phyloP scores from a whole-genome alignment of 768 basidiomycete genomes.

The Gloeopeniophorella convolvens region DNA sequence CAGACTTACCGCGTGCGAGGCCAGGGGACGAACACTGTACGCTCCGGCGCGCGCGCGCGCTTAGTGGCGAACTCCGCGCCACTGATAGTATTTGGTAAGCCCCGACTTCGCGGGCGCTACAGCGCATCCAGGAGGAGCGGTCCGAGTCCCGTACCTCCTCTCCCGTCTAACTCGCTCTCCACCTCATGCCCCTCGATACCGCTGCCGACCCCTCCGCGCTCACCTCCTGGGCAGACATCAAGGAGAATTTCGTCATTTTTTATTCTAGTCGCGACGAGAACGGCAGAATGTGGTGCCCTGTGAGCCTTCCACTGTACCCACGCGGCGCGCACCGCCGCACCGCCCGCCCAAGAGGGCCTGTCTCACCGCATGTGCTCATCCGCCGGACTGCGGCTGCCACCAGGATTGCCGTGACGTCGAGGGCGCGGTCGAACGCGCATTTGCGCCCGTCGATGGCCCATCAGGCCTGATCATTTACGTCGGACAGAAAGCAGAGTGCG shows the following conservation, averaged over 20 bases:
- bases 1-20: no score
- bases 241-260: slow-evolving; percentile 59
- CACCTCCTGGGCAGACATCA: slow-evolving; percentile 33
- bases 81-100: no score
- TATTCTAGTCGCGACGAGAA: slow-evolving; percentile 57
- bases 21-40: no score
- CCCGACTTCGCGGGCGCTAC: no score
- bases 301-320: slow-evolving; percentile 28
- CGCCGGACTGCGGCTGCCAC: slow-evolving; percentile 1
- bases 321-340: background rate
- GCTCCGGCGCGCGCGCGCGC: no score
- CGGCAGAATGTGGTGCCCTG: slow-evolving; percentile 67
- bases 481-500: slow-evolving; percentile 58
- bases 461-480: slow-evolving; percentile 61
- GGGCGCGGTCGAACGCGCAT: slow-evolving; percentile 43
- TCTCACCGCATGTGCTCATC: slow-evolving; percentile 15
- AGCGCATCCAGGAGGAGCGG: background rate
- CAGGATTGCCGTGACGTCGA: slow-evolving; percentile 69
- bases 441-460: slow-evolving; percentile 39
- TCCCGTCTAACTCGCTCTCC: background rate
- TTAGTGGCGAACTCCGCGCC: no score
- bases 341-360: background rate
- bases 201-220: slow-evolving; percentile 32
- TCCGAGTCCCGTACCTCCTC: background rate
- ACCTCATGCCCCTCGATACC: slow-evolving; percentile 17